phyloP scores from a whole-genome alignment of 495 filamentous ascomycete genomes.

The Penicillium coffeae region DNA sequence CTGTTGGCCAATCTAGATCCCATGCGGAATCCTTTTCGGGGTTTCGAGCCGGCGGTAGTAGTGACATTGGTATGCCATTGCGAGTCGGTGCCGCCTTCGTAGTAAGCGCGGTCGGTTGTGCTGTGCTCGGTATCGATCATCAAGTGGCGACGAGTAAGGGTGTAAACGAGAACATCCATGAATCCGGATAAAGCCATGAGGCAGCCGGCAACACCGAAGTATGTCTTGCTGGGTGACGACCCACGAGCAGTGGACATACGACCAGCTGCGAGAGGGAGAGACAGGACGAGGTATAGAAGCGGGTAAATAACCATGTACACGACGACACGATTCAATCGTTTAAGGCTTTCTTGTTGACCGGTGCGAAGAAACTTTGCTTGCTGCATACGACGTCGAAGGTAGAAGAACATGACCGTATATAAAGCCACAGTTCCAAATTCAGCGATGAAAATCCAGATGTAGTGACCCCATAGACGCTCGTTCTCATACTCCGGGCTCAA shows the following conservation, averaged over 20 bases:
- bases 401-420: conserved; percentile 61
- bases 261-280: conserved; percentile 63
- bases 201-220: conserved; percentile 64
- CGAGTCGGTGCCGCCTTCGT: conserved; percentile 19
- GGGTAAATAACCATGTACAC: conserved; percentile 72
- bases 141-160: conserved; percentile 42
- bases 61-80: conserved; percentile 33
- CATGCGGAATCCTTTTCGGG: conserved; percentile 15
- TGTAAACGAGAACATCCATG: conserved; percentile 68
- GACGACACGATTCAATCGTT: conserved; percentile 47
- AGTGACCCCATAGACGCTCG: conserved; percentile 67
- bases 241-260: conserved; percentile 58
- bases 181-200: conserved; percentile 68
- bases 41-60: conserved; percentile 10
- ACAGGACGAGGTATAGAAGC: conserved; percentile 64
- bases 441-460: conserved; percentile 71
- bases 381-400: conserved; percentile 45
- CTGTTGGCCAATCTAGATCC: conserved; percentile 21
- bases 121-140: conserved; percentile 36
- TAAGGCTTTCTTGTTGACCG: conserved; percentile 34
- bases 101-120: conserved; percentile 27
- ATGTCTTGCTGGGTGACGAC: conserved; percentile 46
- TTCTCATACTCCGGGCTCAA: conserved; percentile 53
- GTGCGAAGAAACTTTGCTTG: conserved; percentile 34
- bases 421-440: conserved; percentile 60